phyloP scores from a whole-genome alignment of 768 basidiomycete species.

The Lyophyllum semitale region DNA sequence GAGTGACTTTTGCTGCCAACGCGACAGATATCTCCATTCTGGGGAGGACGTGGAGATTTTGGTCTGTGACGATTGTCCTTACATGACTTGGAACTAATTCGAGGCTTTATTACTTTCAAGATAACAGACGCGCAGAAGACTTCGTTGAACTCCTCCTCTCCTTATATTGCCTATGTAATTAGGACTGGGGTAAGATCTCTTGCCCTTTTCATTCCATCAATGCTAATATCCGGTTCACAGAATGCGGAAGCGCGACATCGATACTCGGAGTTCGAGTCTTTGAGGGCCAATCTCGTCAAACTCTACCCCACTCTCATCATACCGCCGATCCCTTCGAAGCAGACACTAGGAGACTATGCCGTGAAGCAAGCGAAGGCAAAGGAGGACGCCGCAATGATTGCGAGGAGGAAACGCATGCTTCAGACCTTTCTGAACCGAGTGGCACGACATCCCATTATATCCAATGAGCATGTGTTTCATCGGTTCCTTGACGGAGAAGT shows the following conservation, averaged over 20 bases:
- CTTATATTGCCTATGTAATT: conserved; percentile 95
- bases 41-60: conserved; percentile 81
- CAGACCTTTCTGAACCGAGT: conserved; percentile 93
- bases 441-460: conserved; percentile 89
- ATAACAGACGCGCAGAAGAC: conserved; percentile 97
- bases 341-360: conserved; percentile 94
- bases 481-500: conserved; percentile 95
- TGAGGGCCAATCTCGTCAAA: conserved; percentile 79
- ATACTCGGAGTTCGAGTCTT: conserved; percentile 97
- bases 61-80: conserved; percentile 43
- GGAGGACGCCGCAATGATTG: conserved; percentile 91
- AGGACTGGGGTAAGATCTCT: conserved; percentile 67
- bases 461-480: conserved; percentile 95
- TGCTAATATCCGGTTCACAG: conserved; percentile 40
- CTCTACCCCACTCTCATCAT: conserved; percentile 96
- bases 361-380: conserved; percentile 96
- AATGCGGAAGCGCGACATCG: conserved; percentile 81
- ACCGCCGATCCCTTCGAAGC: conserved; percentile 97
- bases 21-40: conserved; percentile 78
- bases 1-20: conserved; percentile 76
- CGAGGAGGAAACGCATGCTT: conserved; percentile 89
- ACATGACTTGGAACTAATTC: neutral
- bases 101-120: conserved; percentile 39
- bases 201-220: conserved; percentile 2
- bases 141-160: conserved; percentile 78